These are phyloP conservation scores for Macrolepiota fuliginosa DNA, from an alignment of 768 basidiomycete genomes.

Conservation along the genomic window DNA sequence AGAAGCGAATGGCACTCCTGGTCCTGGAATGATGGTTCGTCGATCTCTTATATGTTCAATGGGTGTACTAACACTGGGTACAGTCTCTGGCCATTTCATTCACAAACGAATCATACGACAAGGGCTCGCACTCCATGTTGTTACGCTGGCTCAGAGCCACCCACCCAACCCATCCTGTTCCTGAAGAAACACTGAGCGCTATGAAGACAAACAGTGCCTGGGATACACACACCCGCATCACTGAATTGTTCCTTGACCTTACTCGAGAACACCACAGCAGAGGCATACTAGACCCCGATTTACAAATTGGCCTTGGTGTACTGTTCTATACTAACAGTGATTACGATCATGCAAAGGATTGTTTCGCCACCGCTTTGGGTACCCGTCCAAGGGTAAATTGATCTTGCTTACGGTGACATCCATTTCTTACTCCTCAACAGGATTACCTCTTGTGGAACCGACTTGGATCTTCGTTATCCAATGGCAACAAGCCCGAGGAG, in stretches of 20 bases:
- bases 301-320: conserved; percentile 91
- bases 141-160: conserved; percentile 79
- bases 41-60: neutral
- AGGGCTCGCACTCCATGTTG: conserved; percentile 81
- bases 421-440: conserved; percentile 25
- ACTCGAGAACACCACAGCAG: conserved; percentile 80
- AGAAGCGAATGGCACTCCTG: conserved; percentile 59
- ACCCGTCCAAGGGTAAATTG: conserved; percentile 59
- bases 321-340: conserved; percentile 87
- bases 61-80: conserved; percentile 14
- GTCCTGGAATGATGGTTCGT: conserved; percentile 74
- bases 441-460: conserved; percentile 97
- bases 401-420: neutral
- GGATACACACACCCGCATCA: conserved; percentile 78
- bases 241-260: conserved; percentile 77
- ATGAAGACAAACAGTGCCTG: conserved; percentile 62
- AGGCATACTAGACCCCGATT: conserved; percentile 78
- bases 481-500: conserved; percentile 92
- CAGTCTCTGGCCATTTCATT: conserved; percentile 95
- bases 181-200: conserved; percentile 54
- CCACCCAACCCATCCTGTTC: conserved; percentile 54
- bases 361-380: conserved; percentile 86
- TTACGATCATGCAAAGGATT: conserved; percentile 90
- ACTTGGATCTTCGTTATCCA: conserved; percentile 90
- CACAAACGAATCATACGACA: conserved; percentile 91